A percentile compares a stretch with the other conserved stretches of the same genome.
phyloP scores from a whole-genome alignment of 176 grass and related monocot genomes.

The Sorghum bicolor region Sorghum_bicolor_NCBIv3 NC_012873.2:61069001-61069500 shows the following conservation, averaged over 20 bases:
- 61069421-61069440: neutral
- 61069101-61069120: neutral
- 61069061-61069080: constrained; percentile 50
- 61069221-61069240: neutral
- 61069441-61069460: neutral
- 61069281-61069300: neutral
- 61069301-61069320: neutral
- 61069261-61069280: neutral
- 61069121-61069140: too few relatives aligned
- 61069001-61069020: too few relatives aligned
- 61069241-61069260: too few relatives aligned
- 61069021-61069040: neutral
- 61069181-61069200: neutral
- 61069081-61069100: constrained; percentile 43
- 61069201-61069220: neutral
- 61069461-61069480: constrained; percentile 57
- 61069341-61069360: neutral
- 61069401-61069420: neutral
- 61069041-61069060: constrained; percentile 66
- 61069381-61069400: neutral
- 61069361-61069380: neutral
- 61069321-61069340: constrained; percentile 1
- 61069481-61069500: constrained; percentile 83
- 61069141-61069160: too few relatives aligned
- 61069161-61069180: too few relatives aligned